Conservation (phyloP, 257 asterid species). For the Cinchona pubescens region DNA sequence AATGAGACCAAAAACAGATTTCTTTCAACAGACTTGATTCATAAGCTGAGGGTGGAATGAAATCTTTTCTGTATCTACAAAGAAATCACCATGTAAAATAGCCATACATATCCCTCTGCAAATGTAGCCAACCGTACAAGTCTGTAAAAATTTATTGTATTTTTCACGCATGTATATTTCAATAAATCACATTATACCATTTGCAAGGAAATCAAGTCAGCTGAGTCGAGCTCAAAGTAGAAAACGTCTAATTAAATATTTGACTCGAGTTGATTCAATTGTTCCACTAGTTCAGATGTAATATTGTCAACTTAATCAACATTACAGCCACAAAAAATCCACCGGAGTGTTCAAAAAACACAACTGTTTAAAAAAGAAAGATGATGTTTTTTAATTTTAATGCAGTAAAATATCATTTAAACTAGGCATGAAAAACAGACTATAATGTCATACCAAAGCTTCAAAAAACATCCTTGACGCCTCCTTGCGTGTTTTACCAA, state of each 20-base stretch:
- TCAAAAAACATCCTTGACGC: constrained; percentile 96
- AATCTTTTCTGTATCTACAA: no score
- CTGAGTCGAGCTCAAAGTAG: not conserved
- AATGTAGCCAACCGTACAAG: not conserved
- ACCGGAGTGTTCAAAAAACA: not conserved
- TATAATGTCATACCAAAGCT: constrained; percentile 62
- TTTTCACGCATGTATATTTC: not conserved
- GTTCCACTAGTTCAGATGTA: not conserved
- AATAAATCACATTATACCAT: not conserved
- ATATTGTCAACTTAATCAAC: not conserved
- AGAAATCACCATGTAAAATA: not conserved
- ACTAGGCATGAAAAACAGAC: not conserved
- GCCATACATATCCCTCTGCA: not conserved
- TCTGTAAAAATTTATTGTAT: not conserved
- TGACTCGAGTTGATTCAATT: not conserved
- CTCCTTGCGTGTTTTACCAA: constrained; percentile 89
- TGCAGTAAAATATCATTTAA: not conserved
- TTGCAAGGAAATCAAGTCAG: not conserved
- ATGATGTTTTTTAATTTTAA: not conserved
- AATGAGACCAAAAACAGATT: not conserved
- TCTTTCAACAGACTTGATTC: not conserved
- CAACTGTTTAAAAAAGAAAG: not conserved
- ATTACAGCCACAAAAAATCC: no score
- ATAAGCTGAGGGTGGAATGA: not conserved
- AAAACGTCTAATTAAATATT: not conserved